These are phyloP conservation scores for Penicillium paradoxum DNA, from an alignment of 495 filamentous ascomycete genomes.

Conservation along the genomic window DNA sequence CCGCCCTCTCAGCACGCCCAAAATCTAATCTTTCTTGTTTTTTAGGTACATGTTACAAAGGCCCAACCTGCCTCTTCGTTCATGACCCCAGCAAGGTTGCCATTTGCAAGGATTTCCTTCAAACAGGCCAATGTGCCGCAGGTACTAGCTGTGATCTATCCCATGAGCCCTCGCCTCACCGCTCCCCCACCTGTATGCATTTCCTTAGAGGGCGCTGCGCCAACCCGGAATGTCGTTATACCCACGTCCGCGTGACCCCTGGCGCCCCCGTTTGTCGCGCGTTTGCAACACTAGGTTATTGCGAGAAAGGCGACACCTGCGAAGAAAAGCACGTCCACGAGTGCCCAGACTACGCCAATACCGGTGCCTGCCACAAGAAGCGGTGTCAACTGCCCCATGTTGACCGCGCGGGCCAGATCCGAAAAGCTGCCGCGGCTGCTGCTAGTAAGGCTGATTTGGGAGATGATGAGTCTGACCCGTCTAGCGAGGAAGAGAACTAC, in stretches of 20 bases:
- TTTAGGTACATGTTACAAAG: constrained; percentile 76
- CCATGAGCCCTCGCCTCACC: constrained; percentile 80
- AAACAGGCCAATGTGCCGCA: constrained; percentile 70
- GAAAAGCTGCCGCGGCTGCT: constrained; percentile 46
- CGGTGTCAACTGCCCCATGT: constrained; percentile 83
- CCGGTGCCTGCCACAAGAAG: constrained; percentile 73
- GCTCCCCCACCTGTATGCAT: constrained; percentile 83
- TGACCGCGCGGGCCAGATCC: constrained; percentile 72
- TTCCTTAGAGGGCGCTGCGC: constrained; percentile 88
- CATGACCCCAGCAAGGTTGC: constrained; percentile 88
- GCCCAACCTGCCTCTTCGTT: constrained; percentile 70
- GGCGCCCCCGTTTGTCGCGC: constrained; percentile 75
- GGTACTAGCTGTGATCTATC: constrained; percentile 88
- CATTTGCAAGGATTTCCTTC: constrained; percentile 82
- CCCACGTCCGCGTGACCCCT: constrained; percentile 78
- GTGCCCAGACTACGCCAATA: constrained; percentile 94
- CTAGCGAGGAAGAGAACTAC: constrained; percentile 76
- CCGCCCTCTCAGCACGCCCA: not conserved
- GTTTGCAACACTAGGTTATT: constrained; percentile 87
- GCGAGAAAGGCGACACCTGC: constrained; percentile 75
- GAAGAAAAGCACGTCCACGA: constrained; percentile 80
- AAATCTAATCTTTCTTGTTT: constrained; percentile 25
- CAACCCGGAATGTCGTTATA: constrained; percentile 82
- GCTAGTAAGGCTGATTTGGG: constrained; percentile 37
- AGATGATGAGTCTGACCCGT: constrained; percentile 68